These are phyloP conservation scores for Aspergillus hortae DNA, from an alignment of 2,329 filamentous ascomycete species.

Conservation along the genomic window DNA sequence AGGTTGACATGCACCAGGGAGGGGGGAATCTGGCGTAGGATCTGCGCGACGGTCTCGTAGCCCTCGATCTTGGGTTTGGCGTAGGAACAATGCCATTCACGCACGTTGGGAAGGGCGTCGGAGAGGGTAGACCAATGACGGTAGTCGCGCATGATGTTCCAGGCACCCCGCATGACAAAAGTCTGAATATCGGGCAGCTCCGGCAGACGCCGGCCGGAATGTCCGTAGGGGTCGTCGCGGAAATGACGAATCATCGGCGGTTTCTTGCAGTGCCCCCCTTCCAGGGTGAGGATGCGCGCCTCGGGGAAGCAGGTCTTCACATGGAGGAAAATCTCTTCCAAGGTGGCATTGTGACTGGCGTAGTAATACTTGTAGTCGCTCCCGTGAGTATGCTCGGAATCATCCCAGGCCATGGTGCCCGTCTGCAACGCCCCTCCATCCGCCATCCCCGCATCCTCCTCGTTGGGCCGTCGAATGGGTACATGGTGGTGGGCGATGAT, in stretches of 20 bases:
- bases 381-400: constrained; percentile 20
- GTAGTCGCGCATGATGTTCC: constrained; percentile 67
- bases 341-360: constrained; percentile 60
- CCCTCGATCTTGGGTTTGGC: constrained; percentile 72
- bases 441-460: constrained; percentile 20
- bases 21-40: constrained; percentile 56
- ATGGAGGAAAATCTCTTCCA: constrained; percentile 67
- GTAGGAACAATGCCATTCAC: constrained; percentile 53
- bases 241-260: constrained; percentile 65
- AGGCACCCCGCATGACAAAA: constrained; percentile 70
- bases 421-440: constrained; percentile 21
- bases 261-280: constrained; percentile 74
- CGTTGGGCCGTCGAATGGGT: constrained; percentile 20
- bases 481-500: constrained; percentile 38
- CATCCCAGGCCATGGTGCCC: constrained; percentile 22
- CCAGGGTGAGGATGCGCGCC: constrained; percentile 65
- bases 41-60: constrained; percentile 65
- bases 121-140: constrained; percentile 62
- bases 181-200: constrained; percentile 58
- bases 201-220: constrained; percentile 38
- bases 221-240: constrained; percentile 31
- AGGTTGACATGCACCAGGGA: constrained; percentile 63
- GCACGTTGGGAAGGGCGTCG: constrained; percentile 61
- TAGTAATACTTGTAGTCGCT: constrained; percentile 30
- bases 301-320: constrained; percentile 58